Evolutionary conservation across 768 basidiomycete genomes (phyloP).

Genomic region (Lyophyllum atratum): DNA sequence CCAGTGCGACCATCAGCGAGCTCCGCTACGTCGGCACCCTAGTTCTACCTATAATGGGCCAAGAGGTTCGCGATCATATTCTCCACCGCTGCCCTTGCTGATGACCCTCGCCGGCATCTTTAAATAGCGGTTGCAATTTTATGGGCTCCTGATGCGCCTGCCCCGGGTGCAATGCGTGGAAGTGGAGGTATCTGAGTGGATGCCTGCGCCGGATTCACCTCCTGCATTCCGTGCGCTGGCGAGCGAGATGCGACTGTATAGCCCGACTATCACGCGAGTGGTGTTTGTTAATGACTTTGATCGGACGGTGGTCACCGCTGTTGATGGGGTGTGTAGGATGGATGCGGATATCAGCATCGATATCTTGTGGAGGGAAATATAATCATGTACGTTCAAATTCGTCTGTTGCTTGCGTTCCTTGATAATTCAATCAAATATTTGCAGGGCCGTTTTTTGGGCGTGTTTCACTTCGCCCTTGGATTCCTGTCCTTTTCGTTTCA

Average conservation of each 20-base stretch:
- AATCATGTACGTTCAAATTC: conserved; percentile 1
- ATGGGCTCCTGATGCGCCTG: conserved; percentile 58
- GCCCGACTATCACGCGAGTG: conserved; percentile 48
- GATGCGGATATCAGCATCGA: conserved; percentile 31
- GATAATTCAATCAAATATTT: not conserved
- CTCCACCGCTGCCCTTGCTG: conserved; percentile 4
- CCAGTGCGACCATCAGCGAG: conserved; percentile 32
- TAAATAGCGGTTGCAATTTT: conserved; percentile 59
- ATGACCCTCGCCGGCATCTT: not conserved
- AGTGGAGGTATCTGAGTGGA: conserved; percentile 68
- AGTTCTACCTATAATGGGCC: conserved; percentile 58
- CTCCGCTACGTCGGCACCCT: conserved; percentile 66
- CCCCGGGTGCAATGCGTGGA: conserved; percentile 55
- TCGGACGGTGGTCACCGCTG: conserved; percentile 46
- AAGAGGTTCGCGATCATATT: conserved; percentile 41
- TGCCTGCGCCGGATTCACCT: conserved; percentile 52
- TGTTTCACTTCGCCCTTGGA: not conserved
- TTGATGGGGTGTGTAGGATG: conserved; percentile 36
- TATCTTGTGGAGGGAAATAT: conserved; percentile 35
- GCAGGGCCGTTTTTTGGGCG: not conserved
- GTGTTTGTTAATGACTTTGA: conserved; percentile 70
- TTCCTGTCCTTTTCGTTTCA: not conserved
- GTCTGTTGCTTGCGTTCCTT: not conserved
- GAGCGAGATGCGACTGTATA: conserved; percentile 63
- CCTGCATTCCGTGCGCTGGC: conserved; percentile 59